Percentiles rank a stretch among this genome's conserved stretches.
Evolutionary conservation across 2,329 filamentous ascomycete species (phyloP).

Genomic region (Hymenoscyphus repandus): DNA sequence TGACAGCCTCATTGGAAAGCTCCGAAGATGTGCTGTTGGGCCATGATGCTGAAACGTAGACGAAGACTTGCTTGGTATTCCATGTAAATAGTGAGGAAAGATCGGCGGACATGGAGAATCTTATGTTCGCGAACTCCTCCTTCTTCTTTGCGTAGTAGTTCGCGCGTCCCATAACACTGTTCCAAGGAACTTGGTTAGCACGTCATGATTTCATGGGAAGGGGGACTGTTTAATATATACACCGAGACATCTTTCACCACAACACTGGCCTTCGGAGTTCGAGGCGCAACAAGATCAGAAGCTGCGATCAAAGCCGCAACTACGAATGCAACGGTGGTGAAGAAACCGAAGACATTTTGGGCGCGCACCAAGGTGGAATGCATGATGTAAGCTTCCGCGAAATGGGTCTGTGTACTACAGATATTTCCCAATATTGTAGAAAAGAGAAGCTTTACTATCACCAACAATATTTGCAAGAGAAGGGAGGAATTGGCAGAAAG

Average conservation of each 20-base stretch:
- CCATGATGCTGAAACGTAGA: slow-evolving; percentile 86
- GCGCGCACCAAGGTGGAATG: slow-evolving; percentile 78
- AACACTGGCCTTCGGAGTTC: slow-evolving; percentile 61
- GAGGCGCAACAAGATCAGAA: slow-evolving; percentile 67
- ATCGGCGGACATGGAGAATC: slow-evolving; percentile 89
- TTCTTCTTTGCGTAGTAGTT: slow-evolving; percentile 91
- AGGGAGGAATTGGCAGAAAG: not conserved
- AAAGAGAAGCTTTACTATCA: not conserved
- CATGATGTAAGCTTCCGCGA: slow-evolving; percentile 47
- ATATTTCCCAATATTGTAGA: no score
- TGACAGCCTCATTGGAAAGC: slow-evolving; percentile 65
- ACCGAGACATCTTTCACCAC: slow-evolving; percentile 76
- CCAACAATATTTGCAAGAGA: not conserved
- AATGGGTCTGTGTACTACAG: no score
- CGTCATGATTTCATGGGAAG: not conserved
- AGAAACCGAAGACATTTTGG: slow-evolving; percentile 96
- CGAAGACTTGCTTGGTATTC: slow-evolving; percentile 98
- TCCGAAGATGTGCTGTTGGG: slow-evolving; percentile 32
- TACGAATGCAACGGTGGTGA: slow-evolving; percentile 86
- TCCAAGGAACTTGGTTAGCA: not conserved
- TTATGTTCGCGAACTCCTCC: slow-evolving; percentile 93
- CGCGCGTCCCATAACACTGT: slow-evolving; percentile 80
- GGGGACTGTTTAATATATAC: slow-evolving; percentile 43
- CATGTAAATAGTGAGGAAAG: slow-evolving; percentile 91
- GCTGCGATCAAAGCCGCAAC: slow-evolving; percentile 75